These are phyloP conservation scores for Zancudomyces culisetae DNA, from an alignment of 371 early-diverging fungal genomes.

Conservation along the genomic window DNA sequence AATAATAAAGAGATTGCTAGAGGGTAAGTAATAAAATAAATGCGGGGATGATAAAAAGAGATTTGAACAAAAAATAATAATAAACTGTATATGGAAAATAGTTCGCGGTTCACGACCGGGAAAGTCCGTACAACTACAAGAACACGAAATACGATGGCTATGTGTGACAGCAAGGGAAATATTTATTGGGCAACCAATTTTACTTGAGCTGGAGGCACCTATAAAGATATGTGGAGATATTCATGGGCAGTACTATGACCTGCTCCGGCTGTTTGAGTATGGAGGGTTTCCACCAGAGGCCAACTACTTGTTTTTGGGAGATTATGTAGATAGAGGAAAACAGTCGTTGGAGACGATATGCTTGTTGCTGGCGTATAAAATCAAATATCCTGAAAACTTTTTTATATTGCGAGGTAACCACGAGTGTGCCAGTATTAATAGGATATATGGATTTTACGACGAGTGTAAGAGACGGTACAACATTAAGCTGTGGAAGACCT, in stretches of 20 bases:
- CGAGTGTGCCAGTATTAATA: slow-evolving; percentile 84
- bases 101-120: slow-evolving; percentile 89
- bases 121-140: slow-evolving; percentile 30
- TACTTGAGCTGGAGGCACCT: slow-evolving; percentile 90
- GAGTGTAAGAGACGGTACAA: slow-evolving; percentile 94
- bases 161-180: slow-evolving; percentile 72
- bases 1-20: no score
- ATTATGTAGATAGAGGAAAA: slow-evolving; percentile 90
- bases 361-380: slow-evolving; percentile 70
- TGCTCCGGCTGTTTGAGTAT: slow-evolving; percentile 80
- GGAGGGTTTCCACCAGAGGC: slow-evolving; percentile 82
- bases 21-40: no score
- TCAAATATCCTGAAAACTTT: slow-evolving; percentile 92
- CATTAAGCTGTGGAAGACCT: slow-evolving; percentile 91
- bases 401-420: slow-evolving; percentile 93
- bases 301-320: slow-evolving; percentile 87
- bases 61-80: no score
- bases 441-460: slow-evolving; percentile 98
- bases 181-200: slow-evolving; percentile 78
- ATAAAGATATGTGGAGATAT: slow-evolving; percentile 93
- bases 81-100: no score
- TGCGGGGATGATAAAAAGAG: no score
- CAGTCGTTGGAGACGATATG: slow-evolving; percentile 64
- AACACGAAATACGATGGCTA: slow-evolving; percentile 54
- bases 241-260: slow-evolving; percentile 93